These are phyloP conservation scores for Paspalum vaginatum DNA, from an alignment of 176 grass and related monocot species.

Conservation along the genomic window DNA sequence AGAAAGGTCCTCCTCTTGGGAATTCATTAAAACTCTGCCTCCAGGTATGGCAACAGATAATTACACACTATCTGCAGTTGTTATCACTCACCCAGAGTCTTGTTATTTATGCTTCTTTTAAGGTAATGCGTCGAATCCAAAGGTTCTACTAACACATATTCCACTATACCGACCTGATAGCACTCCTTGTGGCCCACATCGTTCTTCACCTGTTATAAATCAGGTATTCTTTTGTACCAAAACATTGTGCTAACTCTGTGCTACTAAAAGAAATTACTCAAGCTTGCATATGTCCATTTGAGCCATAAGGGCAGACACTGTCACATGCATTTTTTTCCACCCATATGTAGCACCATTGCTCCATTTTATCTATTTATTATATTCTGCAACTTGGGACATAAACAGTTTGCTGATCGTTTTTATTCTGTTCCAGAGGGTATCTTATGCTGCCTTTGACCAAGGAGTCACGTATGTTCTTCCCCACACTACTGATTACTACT, in stretches of 20 bases:
- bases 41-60: constrained; percentile 55
- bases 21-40: constrained; percentile 75
- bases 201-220: constrained; percentile 89
- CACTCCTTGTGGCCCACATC: constrained; percentile 79
- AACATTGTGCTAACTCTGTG: constrained; percentile 26
- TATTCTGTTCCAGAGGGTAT: constrained; percentile 80
- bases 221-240: constrained; percentile 58
- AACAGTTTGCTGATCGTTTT: constrained; percentile 38
- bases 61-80: constrained; percentile 23
- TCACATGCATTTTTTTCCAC: neutral
- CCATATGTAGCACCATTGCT: constrained; percentile 10
- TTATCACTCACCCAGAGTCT: constrained; percentile 18
- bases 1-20: constrained; percentile 83
- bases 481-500: constrained; percentile 14
- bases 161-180: constrained; percentile 83
- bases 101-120: constrained; percentile 43
- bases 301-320: neutral
- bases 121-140: constrained; percentile 69
- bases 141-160: constrained; percentile 89
- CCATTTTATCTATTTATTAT: constrained; percentile 2
- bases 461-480: constrained; percentile 70
- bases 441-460: constrained; percentile 51
- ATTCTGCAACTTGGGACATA: constrained; percentile 5
- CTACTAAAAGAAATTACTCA: constrained; percentile 20
- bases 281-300: constrained; percentile 18